Evolutionary conservation across 2,329 filamentous ascomycete species (phyloP).

Genomic region (Chaetoscypha palmicola): DNA sequence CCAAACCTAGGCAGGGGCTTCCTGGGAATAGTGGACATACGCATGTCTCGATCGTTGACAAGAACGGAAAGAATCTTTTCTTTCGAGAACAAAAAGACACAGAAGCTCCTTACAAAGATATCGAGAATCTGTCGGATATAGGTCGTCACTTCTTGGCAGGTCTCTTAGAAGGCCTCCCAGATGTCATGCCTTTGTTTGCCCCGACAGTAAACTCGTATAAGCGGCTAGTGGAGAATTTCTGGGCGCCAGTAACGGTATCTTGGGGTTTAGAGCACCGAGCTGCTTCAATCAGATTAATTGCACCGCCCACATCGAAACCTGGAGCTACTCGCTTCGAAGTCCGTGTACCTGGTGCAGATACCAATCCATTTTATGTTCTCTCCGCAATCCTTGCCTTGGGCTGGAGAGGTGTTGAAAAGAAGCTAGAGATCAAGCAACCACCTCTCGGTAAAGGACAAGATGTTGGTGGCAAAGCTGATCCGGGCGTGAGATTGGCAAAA

Average conservation of each 20-base stretch:
- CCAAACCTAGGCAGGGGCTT: conserved; percentile 83
- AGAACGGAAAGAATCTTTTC: conserved; percentile 77
- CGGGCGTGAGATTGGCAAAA: conserved; percentile 74
- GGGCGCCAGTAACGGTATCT: conserved; percentile 94
- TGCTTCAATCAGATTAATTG: conserved; percentile 82
- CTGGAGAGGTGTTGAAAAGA: conserved; percentile 88
- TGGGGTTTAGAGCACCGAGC: conserved; percentile 96
- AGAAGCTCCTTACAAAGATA: conserved; percentile 64
- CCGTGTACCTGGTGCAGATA: conserved; percentile 87
- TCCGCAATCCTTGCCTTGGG: conserved; percentile 81
- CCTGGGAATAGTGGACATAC: conserved; percentile 96
- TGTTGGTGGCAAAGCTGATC: conserved; percentile 64
- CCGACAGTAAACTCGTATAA: conserved; percentile 98
- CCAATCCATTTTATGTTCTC: conserved; percentile 82
- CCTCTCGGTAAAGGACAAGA: conserved; percentile 81
- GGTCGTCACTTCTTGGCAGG: conserved; percentile 92
- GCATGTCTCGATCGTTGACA: conserved; percentile 82
- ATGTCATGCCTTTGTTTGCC: conserved; percentile 91
- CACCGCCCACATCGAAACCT: conserved; percentile 75
- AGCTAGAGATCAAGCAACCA: conserved; percentile 72
- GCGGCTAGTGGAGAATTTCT: conserved; percentile 96
- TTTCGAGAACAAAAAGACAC: conserved; percentile 65
- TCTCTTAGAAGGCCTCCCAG: conserved; percentile 77
- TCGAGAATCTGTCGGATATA: conserved; percentile 75
- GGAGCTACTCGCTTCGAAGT: conserved; percentile 90